phyloP scores from a whole-genome alignment of 352 stramenopile genomes.

The Globisporangium lucens region DNA sequence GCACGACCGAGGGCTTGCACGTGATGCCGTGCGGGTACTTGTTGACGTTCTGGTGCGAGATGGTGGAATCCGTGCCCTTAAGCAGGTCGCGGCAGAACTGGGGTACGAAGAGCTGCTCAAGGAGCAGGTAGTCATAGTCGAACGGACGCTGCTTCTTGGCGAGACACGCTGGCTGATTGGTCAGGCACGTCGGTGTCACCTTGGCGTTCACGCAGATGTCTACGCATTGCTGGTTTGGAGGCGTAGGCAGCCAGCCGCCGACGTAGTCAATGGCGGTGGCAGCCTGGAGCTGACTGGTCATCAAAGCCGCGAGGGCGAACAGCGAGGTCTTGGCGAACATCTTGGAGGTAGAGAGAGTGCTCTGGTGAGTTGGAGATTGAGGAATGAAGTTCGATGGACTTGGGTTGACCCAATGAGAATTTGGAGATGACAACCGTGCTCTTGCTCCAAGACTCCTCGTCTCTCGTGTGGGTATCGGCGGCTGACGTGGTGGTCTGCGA shows the following conservation, averaged over 20 bases:
- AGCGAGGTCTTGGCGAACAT: no score
- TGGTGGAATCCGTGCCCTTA: constrained; percentile 55
- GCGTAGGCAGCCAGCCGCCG: no score
- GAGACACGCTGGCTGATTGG: constrained; percentile 42
- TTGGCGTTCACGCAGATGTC: constrained; percentile 18
- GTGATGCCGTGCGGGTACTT: constrained; percentile 49
- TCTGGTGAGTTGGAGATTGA: no score
- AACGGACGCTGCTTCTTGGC: constrained; percentile 58
- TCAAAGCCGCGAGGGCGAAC: no score
- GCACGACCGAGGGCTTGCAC: constrained; percentile 36
- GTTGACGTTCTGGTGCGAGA: constrained; percentile 71
- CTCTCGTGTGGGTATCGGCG: neutral
- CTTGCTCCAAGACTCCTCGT: neutral
- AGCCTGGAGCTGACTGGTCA: no score
- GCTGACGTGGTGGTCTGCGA: neutral
- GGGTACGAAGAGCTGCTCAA: constrained; percentile 75
- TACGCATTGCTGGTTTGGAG: no score
- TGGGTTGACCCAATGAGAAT: no score
- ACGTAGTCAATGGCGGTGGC: no score
- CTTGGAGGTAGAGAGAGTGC: constrained; percentile 20
- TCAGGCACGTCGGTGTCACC: constrained; percentile 49
- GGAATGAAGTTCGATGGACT: no score
- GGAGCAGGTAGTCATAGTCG: constrained; percentile 66
- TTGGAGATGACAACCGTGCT: neutral
- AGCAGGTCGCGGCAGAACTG: constrained; percentile 81